Conservation (phyloP, 2,329 filamentous ascomycete genomes). For the Dryadomyces quercivorus region DNA sequence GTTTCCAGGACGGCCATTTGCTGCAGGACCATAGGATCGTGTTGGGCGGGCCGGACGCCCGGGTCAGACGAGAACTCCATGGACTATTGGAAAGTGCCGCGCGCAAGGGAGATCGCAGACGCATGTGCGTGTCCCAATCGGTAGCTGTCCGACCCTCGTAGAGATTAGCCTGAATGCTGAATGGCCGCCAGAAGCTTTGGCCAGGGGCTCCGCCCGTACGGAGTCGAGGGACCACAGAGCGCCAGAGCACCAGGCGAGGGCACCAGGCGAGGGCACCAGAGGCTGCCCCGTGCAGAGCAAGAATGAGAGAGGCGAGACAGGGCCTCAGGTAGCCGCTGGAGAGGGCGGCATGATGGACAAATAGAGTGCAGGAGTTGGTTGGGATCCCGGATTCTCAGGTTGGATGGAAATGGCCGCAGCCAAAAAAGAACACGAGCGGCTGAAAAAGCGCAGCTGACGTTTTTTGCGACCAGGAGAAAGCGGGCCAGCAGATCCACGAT, state of each 20-base stretch:
- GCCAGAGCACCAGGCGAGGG: too few species aligned
- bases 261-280: too few species aligned
- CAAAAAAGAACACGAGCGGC: background rate
- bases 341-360: background rate
- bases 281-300: too few species aligned
- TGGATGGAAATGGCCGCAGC: background rate
- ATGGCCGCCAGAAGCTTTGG: background rate
- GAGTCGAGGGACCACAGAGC: background rate
- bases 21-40: background rate
- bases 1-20: background rate
- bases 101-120: too few species aligned
- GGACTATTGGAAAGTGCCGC: background rate
- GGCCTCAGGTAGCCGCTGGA: background rate
- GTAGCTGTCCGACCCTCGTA: background rate
- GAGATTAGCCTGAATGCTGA: background rate
- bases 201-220: background rate
- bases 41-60: too few species aligned
- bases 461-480: background rate
- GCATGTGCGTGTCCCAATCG: too few species aligned
- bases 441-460: background rate
- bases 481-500: background rate
- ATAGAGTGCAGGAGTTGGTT: background rate
- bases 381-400: too few species aligned
- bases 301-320: background rate
- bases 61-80: background rate